phyloP scores from a whole-genome alignment of 768 basidiomycete genomes.

The Baorangia bicolor region DNA sequence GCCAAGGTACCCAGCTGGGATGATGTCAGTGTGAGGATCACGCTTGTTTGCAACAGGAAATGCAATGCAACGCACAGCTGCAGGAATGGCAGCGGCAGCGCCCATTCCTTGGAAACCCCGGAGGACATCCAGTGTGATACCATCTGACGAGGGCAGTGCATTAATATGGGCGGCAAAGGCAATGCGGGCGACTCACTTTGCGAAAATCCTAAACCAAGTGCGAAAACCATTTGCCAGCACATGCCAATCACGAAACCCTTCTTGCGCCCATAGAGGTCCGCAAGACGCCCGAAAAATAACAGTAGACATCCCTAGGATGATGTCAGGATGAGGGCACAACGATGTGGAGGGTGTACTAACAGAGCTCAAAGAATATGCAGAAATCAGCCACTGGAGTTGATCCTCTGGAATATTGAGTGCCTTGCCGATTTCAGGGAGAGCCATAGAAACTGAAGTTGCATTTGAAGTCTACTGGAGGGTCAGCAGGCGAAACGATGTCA shows the following conservation, averaged over 20 bases:
- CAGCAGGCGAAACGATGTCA: neutral
- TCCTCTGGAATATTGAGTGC: constrained; percentile 49
- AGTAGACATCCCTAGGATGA: constrained; percentile 71
- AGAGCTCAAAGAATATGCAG: constrained; percentile 66
- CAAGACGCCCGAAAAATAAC: constrained; percentile 73
- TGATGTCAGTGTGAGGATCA: neutral
- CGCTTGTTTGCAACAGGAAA: neutral
- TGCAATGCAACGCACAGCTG: constrained; percentile 47
- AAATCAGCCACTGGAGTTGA: constrained; percentile 64
- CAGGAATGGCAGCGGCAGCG: constrained; percentile 70
- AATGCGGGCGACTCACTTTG: constrained; percentile 36
- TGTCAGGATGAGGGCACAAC: neutral
- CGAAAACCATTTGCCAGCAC: constrained; percentile 49
- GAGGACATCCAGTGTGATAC: constrained; percentile 62
- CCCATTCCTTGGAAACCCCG: constrained; percentile 83
- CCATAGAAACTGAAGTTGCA: constrained; percentile 47
- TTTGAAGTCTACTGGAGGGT: constrained; percentile 29
- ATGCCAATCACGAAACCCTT: constrained; percentile 63
- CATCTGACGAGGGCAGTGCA: constrained; percentile 38
- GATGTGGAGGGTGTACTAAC: constrained; percentile 38
- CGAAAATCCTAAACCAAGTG: constrained; percentile 64
- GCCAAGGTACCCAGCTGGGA: constrained; percentile 78
- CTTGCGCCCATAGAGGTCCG: constrained; percentile 79
- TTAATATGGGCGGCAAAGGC: neutral
- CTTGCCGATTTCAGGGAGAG: constrained; percentile 50